Percentiles rank a stretch among this genome's conserved stretches.
phyloP scores from a whole-genome alignment of 2,329 filamentous ascomycete genomes.

The Aspergillus luchuensis region DNA sequence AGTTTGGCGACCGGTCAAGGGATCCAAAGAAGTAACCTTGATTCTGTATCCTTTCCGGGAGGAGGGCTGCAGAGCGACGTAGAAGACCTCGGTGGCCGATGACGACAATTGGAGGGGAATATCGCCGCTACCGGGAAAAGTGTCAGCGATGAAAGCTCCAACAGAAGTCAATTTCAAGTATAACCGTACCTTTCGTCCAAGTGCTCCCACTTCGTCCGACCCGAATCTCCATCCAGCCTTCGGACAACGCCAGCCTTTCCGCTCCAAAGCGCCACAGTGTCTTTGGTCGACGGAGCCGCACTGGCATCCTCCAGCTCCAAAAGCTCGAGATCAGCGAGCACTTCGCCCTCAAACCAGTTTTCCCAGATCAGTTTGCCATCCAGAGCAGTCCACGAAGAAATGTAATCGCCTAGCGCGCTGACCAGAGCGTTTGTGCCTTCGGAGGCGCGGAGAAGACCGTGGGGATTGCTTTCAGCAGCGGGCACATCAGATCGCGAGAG shows the following conservation, averaged over 20 bases:
- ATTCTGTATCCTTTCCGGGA: slow-evolving; percentile 71
- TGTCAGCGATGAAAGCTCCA: slow-evolving; percentile 21
- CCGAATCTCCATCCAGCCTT: slow-evolving; percentile 71
- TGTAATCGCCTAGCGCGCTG: slow-evolving; percentile 68
- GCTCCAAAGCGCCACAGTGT: slow-evolving; percentile 69
- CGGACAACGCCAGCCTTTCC: slow-evolving; percentile 62
- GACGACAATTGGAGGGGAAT: slow-evolving; percentile 73
- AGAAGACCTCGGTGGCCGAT: slow-evolving; percentile 70
- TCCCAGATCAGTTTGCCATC: slow-evolving; percentile 80
- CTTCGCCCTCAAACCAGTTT: slow-evolving; percentile 56
- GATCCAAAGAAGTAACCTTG: slow-evolving; percentile 73
- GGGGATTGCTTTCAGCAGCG: slow-evolving; percentile 19
- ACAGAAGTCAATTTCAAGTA: not conserved
- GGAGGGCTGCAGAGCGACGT: slow-evolving; percentile 71
- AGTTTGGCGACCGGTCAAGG: slow-evolving; percentile 68
- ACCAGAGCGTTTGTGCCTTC: slow-evolving; percentile 77
- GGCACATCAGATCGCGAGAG: slow-evolving; percentile 53
- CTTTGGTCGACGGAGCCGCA: slow-evolving; percentile 50
- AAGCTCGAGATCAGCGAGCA: slow-evolving; percentile 63
- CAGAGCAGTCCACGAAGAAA: slow-evolving; percentile 80
- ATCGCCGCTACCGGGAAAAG: slow-evolving; percentile 56
- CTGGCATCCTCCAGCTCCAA: slow-evolving; percentile 66
- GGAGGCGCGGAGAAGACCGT: slow-evolving; percentile 65
- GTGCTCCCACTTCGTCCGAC: slow-evolving; percentile 77
- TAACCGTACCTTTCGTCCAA: slow-evolving; percentile 58